Percentiles rank a stretch among this genome's conserved stretches.
Conservation (phyloP, 2,329 filamentous ascomycete genomes). For the Corinectria fuckeliana region DNA sequence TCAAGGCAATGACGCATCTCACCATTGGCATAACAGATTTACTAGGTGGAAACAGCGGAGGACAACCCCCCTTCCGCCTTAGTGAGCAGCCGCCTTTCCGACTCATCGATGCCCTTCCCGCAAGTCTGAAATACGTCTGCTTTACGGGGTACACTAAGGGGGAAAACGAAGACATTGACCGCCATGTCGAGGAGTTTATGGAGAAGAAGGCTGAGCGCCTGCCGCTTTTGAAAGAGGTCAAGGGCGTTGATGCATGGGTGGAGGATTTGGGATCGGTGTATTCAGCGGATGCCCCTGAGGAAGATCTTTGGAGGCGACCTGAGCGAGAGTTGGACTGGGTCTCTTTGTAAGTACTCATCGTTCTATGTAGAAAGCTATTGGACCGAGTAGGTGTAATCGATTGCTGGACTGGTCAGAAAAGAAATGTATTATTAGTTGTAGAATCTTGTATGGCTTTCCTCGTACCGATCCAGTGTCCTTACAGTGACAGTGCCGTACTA, state of each 20-base stretch:
- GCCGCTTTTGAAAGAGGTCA: background rate
- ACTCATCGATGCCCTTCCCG: conserved; percentile 11
- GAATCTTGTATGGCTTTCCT: no score
- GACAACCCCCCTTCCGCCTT: background rate
- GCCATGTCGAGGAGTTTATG: conserved; percentile 10
- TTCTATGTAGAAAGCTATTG: no score
- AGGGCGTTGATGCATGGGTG: conserved; percentile 1
- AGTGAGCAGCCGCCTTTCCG: conserved; percentile 5
- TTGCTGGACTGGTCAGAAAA: no score
- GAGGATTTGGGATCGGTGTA: conserved; percentile 2
- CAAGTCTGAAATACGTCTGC: conserved; percentile 15
- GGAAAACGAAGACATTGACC: background rate
- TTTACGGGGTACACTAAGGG: conserved; percentile 17
- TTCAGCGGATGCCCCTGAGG: background rate
- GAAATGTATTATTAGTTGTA: no score
- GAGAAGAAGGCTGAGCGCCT: background rate
- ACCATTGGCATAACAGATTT: conserved; percentile 2
- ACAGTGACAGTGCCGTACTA: no score
- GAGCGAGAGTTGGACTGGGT: background rate
- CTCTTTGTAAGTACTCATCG: background rate
- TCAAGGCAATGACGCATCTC: conserved; percentile 8
- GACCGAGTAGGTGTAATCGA: no score
- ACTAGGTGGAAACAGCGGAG: background rate
- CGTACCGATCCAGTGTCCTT: no score
- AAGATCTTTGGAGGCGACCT: conserved; percentile 4